Evolutionary conservation across 164 flowering plant genomes (phyloP).

Genomic region (Stephania yunnanensis): DNA sequence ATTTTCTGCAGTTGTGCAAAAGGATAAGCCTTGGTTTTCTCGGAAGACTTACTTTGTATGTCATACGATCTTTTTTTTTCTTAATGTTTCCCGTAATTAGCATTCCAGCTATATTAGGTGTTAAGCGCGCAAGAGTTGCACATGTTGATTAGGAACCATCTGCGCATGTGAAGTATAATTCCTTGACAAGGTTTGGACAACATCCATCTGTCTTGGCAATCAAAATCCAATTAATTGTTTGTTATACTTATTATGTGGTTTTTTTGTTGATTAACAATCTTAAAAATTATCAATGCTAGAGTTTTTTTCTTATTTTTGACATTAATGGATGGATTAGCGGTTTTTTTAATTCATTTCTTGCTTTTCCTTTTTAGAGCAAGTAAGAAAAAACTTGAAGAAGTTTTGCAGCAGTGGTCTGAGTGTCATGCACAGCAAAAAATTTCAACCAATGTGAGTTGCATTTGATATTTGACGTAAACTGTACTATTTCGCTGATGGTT

Average conservation of each 20-base stretch:
- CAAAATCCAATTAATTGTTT: no score
- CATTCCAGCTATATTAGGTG: constrained; percentile 51
- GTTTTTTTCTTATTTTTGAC: neutral
- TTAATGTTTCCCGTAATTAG: constrained; percentile 35
- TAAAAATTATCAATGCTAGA: neutral
- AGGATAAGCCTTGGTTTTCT: neutral
- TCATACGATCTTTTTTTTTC: neutral
- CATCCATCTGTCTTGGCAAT: no score
- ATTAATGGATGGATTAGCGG: neutral
- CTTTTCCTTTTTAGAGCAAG: no score
- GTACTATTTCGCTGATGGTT: neutral
- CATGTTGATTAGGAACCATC: constrained; percentile 58
- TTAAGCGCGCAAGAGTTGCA: constrained; percentile 58
- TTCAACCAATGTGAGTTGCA: no score
- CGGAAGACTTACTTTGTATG: neutral
- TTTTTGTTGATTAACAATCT: neutral
- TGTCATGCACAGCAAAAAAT: no score
- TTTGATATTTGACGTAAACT: no score
- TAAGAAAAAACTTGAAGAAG: no score
- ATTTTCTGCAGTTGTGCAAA: neutral
- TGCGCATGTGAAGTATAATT: constrained; percentile 54
- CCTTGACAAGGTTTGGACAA: constrained; percentile 58
- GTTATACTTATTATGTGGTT: no score
- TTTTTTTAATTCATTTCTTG: neutral
- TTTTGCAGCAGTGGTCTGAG: no score